These are phyloP conservation scores for Prinsepia uniflora DNA, from an alignment of 306 rosid genomes.

Conservation along the genomic window DNA sequence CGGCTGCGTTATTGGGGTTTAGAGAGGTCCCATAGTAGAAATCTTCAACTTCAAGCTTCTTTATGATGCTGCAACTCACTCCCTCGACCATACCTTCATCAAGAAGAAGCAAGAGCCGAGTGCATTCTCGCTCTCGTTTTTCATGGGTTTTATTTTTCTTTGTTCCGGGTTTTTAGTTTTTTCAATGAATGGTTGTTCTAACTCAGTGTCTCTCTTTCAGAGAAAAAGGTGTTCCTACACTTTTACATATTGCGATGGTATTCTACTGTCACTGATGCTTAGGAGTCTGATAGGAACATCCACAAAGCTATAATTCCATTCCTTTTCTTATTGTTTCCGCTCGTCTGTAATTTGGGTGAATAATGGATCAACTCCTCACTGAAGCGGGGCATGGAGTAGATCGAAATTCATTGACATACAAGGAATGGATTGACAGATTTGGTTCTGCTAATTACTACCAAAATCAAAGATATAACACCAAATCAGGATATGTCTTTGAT, in stretches of 20 bases:
- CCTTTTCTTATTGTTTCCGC: neutral
- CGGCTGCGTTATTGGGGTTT: slow-evolving; percentile 94
- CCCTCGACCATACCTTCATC: slow-evolving; percentile 86
- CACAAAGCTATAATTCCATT: slow-evolving; percentile 63
- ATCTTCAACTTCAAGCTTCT: slow-evolving; percentile 98
- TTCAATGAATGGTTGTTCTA: neutral
- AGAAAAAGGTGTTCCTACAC: slow-evolving; percentile 93
- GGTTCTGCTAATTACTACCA: too few species aligned
- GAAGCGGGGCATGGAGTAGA: too few species aligned
- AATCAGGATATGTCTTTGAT: too few species aligned
- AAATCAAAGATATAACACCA: too few species aligned
- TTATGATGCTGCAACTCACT: slow-evolving; percentile 62
- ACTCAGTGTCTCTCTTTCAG: slow-evolving; percentile 29
- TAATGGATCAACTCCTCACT: too few species aligned
- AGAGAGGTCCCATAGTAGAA: slow-evolving; percentile 97
- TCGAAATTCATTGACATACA: too few species aligned
- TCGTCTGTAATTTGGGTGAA: neutral
- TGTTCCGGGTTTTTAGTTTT: neutral
- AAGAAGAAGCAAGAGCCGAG: slow-evolving; percentile 99
- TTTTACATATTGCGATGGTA: slow-evolving; percentile 96
- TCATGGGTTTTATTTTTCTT: neutral
- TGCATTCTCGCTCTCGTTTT: slow-evolving; percentile 31
- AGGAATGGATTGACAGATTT: too few species aligned
- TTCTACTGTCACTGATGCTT: slow-evolving; percentile 85
- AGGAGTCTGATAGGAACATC: slow-evolving; percentile 83